Evolutionary conservation across 306 rosid genomes (phyloP).

Genomic region (Crotalaria pallida): DNA sequence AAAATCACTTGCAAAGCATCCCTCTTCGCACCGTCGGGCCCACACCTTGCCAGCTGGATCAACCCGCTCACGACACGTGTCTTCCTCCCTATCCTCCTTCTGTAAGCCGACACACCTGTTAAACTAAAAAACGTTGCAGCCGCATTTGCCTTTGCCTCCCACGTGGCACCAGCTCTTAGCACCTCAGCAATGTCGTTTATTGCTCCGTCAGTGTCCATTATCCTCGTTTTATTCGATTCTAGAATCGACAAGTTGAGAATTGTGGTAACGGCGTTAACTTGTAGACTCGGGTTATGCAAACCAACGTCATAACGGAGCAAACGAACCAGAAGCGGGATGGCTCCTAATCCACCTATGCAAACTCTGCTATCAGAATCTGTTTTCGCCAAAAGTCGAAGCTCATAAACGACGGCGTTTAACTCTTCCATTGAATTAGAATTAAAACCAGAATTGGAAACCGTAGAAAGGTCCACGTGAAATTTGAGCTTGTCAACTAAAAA

Average conservation of each 20-base stretch:
- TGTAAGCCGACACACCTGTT: constrained; percentile 36
- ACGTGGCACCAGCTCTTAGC: constrained; percentile 55
- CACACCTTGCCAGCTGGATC: constrained; percentile 52
- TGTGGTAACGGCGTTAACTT: constrained; percentile 83
- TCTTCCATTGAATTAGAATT: no score
- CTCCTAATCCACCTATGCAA: constrained; percentile 80
- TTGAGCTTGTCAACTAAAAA: constrained; percentile 60
- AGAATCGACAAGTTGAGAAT: constrained; percentile 70
- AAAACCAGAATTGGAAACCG: background rate
- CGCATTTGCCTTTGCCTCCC: constrained; percentile 97
- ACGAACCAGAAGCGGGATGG: constrained; percentile 56
- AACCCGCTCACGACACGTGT: constrained; percentile 54
- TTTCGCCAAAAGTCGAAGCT: constrained; percentile 70
- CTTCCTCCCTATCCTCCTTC: constrained; percentile 69
- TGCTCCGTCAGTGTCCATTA: constrained; percentile 79
- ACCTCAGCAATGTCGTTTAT: constrained; percentile 66
- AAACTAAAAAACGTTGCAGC: constrained; percentile 81
- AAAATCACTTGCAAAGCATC: constrained; percentile 81
- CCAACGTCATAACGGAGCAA: constrained; percentile 32
- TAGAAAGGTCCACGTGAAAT: background rate
- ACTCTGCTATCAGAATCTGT: constrained; percentile 75
- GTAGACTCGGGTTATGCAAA: constrained; percentile 37
- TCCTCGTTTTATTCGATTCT: constrained; percentile 58
- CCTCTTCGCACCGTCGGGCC: constrained; percentile 47
- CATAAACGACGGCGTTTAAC: constrained; percentile 60